Evolutionary conservation across 2,329 filamentous ascomycete species (phyloP), one percentile per base, ranked within the genome.

Genomic region (Fusarium transvaalense): DNA sequence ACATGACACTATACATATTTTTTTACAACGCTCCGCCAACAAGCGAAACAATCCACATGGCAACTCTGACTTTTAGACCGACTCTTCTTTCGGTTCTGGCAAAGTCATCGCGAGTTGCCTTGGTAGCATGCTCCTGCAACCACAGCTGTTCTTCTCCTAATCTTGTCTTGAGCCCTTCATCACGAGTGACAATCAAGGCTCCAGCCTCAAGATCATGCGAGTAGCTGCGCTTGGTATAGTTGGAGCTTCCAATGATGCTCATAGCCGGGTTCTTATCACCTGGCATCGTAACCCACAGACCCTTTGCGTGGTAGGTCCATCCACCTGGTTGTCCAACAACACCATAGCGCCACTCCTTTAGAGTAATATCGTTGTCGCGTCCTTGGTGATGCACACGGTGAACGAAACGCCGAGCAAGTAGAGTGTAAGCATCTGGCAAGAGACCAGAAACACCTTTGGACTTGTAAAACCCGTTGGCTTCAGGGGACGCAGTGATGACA

Each of bases 291-390:
- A 97, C 85, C 95, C 95, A 98, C 3, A 98, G 84, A 0, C 96
- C 96, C 80, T 99, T 99, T 47, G 96, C 96, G 75, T 99, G 96
- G 79, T 99, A 99, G 0, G 95, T 97, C 96, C 97, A 99, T 1
- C 93, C 95, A 2, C 84, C 92, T 0, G 92, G 89, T 72, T 93
- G 86, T 19, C 92, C 92, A 4, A 97, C 92, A 0, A 89, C 92
- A 10, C 96, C 96, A 45, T 86, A 85, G 9, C 91, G 88, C 96
- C 96, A 99, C 80, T 99, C 96, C 66, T 93, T 92, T 6, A 99
- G 83, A 5, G 87, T 80, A 29, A 97, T 91, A 12, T 85, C 84
- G 2, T 85, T 81, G 13, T 83, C 83, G 6, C 82, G 82, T 41
- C 82, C 81, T 38, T 78, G 74, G 10, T 80, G 75, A 53, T 85